A percentile compares a stretch with the other conserved stretches of the same genome.
These are phyloP conservation scores for Torulaspora indica DNA, from an alignment of 805 yeast genomes.

Conservation along the genomic window DNA sequence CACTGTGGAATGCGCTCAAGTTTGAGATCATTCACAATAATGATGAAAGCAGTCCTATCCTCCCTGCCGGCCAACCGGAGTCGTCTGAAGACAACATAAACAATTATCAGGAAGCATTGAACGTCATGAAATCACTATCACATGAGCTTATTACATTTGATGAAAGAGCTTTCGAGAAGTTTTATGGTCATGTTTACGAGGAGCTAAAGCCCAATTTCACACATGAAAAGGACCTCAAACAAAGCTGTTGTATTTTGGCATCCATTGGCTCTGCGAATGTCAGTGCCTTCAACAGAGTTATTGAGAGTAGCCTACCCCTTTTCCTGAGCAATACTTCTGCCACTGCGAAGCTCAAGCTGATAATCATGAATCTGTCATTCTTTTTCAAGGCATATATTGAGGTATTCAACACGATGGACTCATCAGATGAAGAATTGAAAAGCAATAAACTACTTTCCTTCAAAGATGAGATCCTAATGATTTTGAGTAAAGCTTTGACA, in stretches of 20 bases:
- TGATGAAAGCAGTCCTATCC: slow-evolving; percentile 36
- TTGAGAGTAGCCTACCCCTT: slow-evolving; percentile 44
- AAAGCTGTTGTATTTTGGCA: slow-evolving; percentile 57
- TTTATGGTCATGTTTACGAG: slow-evolving; percentile 39
- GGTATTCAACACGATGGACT: slow-evolving; percentile 35
- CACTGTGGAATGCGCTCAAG: slow-evolving; percentile 83
- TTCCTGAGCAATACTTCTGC: slow-evolving; percentile 40
- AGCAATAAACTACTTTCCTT: slow-evolving; percentile 41
- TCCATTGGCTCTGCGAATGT: slow-evolving; percentile 48
- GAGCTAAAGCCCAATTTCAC: slow-evolving; percentile 53
- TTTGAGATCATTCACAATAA: slow-evolving; percentile 84
- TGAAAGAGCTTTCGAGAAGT: slow-evolving; percentile 37
- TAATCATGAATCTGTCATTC: slow-evolving; percentile 57
- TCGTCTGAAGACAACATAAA: slow-evolving; percentile 39
- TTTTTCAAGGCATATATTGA: slow-evolving; percentile 47
- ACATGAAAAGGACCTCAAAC: slow-evolving; percentile 53
- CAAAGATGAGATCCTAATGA: slow-evolving; percentile 64
- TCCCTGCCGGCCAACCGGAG: slow-evolving; percentile 20
- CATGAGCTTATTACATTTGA: slow-evolving; percentile 33
- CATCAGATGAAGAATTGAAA: slow-evolving; percentile 4
- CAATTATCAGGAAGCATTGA: slow-evolving; percentile 42
- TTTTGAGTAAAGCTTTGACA: slow-evolving; percentile 64
- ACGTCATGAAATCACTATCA: slow-evolving; percentile 44
- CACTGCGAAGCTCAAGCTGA: slow-evolving; percentile 52
- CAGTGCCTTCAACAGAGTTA: slow-evolving; percentile 45